Evolutionary conservation across 2,329 filamentous ascomycete species (phyloP), one percentile per base, ranked within the genome.

Genomic region (Aspergillus sp.): DNA sequence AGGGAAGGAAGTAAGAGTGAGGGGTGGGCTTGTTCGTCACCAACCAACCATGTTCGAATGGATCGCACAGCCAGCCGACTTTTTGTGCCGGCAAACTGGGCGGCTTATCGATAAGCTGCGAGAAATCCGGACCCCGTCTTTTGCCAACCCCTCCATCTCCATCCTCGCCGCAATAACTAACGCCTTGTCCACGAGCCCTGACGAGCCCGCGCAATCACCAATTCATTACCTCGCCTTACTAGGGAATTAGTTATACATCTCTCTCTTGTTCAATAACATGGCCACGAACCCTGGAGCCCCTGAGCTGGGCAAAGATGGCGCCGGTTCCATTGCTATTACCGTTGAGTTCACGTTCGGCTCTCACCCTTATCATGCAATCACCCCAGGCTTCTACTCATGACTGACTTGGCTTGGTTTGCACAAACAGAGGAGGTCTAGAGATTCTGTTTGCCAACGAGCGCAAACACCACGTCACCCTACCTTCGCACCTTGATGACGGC

Each of bases 361-460:
- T 28, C 58, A 51, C 55, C 58, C 23, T 43, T 50, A 52, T 41
- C 32, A 8, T 32, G 12, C 45, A 9, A 10, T 48, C 43, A 54
- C 30, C 54, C 50, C 23, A 36, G 32, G 28, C 52, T 19, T 3
- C 13, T 12, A 4, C 30, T 12, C 10, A 53, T 55, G 28, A 47
- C 49, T 63, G 47, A 63, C 38, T 48, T 5, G 32, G 32, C 10
- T 36, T 5, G 32, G 12, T 12, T 36, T 25, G 67, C 66, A 55
- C 54, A 38, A 38, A 68, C 65, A 93, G 95, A 65, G 95, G 95
- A 63, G 95, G 95, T 21, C 85, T 99, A 17, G 95, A 99, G 79
- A 90, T 97, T 80, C 88, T 99, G 66, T 99, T 99, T 79, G 87
- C 89, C 32, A 89, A 97, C 74, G 82, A 92, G 77, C 86, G 89